phyloP scores from a whole-genome alignment of 73 alveolate genomes.

The Breviolum minutum region DNA sequence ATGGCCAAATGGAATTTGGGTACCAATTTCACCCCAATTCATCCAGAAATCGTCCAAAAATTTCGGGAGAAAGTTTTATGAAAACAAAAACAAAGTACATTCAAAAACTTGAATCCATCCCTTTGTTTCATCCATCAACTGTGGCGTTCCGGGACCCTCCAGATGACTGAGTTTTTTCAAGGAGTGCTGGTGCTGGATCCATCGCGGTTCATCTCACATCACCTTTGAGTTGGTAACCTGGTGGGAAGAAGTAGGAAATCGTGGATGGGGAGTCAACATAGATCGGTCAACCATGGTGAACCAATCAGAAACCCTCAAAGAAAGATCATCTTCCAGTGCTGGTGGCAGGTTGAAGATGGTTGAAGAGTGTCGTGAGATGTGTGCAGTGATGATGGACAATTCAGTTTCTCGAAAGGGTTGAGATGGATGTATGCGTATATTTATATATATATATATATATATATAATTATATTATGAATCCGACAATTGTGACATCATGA shows the following conservation, averaged over 20 bases:
- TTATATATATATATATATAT: background rate
- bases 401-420: background rate
- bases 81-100: no score
- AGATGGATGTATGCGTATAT: background rate
- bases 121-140: no score
- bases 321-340: background rate
- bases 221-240: constrained; percentile 39
- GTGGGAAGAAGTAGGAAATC: background rate
- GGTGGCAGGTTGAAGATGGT: background rate
- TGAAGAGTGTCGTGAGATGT: background rate
- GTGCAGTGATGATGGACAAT: background rate
- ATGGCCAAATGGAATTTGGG: no score
- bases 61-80: no score
- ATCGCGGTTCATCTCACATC: constrained; percentile 82
- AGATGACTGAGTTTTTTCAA: background rate
- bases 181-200: constrained; percentile 89
- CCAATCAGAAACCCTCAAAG: background rate
- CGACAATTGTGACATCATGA: no score
- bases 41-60: no score
- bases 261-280: background rate
- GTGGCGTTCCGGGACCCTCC: no score
- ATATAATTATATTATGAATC: background rate
- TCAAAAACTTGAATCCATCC: no score
- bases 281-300: background rate
- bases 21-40: no score